Evolutionary conservation across 108 stramenopile genomes (phyloP).

Genomic region (Nitzschia sp.): DNA sequence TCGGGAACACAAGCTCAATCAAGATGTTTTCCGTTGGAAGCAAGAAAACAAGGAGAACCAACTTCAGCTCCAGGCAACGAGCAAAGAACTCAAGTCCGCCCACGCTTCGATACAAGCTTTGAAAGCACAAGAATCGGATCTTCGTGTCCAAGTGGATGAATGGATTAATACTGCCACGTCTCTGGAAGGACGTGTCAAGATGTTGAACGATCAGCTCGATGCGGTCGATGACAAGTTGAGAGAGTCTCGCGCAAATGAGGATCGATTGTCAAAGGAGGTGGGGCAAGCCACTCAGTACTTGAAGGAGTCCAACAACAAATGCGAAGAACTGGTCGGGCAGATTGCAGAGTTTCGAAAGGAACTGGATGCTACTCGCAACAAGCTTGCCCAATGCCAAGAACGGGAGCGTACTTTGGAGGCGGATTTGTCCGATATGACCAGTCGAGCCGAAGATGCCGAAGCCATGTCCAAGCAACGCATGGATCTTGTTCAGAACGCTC

Average conservation of each 20-base stretch:
- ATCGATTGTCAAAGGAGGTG: conserved; percentile 12
- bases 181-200: conserved; percentile 7
- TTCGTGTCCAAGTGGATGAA: conserved; percentile 16
- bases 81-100: conserved; percentile 18
- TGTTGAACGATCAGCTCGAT: conserved; percentile 3
- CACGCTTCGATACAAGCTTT: neutral
- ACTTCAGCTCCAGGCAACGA: neutral
- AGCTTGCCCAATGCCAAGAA: conserved; percentile 1
- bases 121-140: conserved; percentile 3
- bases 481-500: conserved; percentile 26
- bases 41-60: neutral
- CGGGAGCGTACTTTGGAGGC: conserved; percentile 23
- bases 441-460: conserved; percentile 38
- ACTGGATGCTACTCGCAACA: neutral
- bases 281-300: conserved; percentile 4
- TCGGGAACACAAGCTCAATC: conserved; percentile 18
- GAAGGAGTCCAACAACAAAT: neutral
- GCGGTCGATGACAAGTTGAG: neutral
- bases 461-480: conserved; percentile 26
- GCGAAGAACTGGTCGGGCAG: conserved; percentile 5
- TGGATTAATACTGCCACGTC: neutral
- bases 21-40: conserved; percentile 19
- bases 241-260: conserved; percentile 10
- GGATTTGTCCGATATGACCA: conserved; percentile 22
- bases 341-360: neutral